Evolutionary conservation across 768 basidiomycete species (phyloP), one percentile per base, ranked within the genome.

Genomic region (Pulveroboletus frians): DNA sequence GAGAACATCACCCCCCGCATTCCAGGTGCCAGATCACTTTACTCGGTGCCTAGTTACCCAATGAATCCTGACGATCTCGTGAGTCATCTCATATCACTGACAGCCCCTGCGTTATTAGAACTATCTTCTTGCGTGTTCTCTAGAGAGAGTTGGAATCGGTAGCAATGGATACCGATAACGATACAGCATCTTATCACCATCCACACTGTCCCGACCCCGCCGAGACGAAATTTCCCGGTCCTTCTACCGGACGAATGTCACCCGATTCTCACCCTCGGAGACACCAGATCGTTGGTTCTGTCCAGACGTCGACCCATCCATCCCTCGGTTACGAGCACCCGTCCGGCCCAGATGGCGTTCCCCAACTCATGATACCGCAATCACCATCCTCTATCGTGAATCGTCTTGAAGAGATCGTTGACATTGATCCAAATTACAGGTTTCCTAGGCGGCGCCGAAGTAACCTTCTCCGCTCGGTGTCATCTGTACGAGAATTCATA

Each of bases 61-160:
- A 63, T 63, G 61, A 37, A 50, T 42, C 40, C 30, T 7, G 54
- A 49, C 41, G 21, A 47, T 41, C 46, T 32, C 17, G 60, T 61
- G 50, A 61, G 60, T 54, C 5, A 9, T 17, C 27, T 29, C 21
- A 27, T 27, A 26, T 13, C 7, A 13, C 35, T 31, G 11, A 26
- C 32, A 35, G 15, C 29, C 1, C 35, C 35, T 17, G 26, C 13
- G 26, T 52, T 43, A 49, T 53, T 14, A 50, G 29, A 36, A n/a
- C 17, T 7, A 20, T 11, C 10, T 13, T 13, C n/a, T 23, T 15
- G 21, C 15, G 21, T 18, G 1, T 50, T 38, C 17, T 43, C 36
- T 42, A 61, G 60, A 39, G 17, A 47, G 46, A 39, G 23, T 42
- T 46, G 26, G 39, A 41, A 23, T 42, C 48, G 40, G 36, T 15